These are phyloP conservation scores for Canavalia ensiformis DNA, from an alignment of 306 rosid genomes.

Conservation along the genomic window DNA sequence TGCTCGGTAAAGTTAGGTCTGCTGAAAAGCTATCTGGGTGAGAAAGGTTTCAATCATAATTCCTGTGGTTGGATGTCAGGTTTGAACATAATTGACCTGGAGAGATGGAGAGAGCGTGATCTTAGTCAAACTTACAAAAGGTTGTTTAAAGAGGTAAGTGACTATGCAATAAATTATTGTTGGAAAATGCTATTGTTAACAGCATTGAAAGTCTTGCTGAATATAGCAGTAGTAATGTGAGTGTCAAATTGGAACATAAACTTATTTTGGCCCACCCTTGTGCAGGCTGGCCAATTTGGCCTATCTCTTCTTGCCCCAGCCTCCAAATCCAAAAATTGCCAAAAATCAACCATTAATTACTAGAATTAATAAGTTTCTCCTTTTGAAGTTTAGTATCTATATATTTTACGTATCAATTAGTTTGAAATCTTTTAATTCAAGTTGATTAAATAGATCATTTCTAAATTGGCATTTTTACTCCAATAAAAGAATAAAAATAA, in stretches of 20 bases:
- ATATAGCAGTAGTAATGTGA: background rate
- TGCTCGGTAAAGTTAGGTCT: constrained; percentile 81
- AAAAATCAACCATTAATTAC: constrained; percentile 16
- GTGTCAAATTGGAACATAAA: constrained; percentile 8
- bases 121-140: constrained; percentile 73
- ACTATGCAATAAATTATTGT: constrained; percentile 37
- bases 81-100: constrained; percentile 88
- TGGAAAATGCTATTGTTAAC: constrained; percentile 26
- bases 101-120: constrained; percentile 87
- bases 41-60: constrained; percentile 54
- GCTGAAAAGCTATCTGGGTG: constrained; percentile 72
- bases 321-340: background rate
- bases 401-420: background rate
- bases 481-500: background rate
- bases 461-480: background rate
- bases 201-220: constrained; percentile 7
- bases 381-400: constrained; percentile 5
- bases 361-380: constrained; percentile 16
- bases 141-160: constrained; percentile 75
- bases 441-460: background rate
- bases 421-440: constrained; percentile 2
- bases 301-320: background rate
- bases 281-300: background rate
- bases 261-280: background rate
- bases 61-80: constrained; percentile 97